Base-by-base conservation (phyloP, 352 stramenopile species). In the Phytophthora litchii region DNA sequence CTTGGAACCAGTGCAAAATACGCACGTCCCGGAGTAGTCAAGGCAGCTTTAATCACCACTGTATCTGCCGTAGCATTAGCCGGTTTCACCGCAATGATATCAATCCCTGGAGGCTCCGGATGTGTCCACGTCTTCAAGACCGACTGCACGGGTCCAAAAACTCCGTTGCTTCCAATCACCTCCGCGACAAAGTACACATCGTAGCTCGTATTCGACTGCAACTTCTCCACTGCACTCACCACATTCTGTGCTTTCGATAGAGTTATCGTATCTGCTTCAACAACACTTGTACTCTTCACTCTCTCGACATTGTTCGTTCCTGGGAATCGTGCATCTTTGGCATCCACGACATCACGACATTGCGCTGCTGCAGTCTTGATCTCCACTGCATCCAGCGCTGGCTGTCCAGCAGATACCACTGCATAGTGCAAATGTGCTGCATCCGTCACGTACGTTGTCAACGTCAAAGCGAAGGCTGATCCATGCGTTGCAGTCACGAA, bases 111-210 rank as follows among this genome's bases (percentile, higher is more conserved):
- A 1, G 78, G 68, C 16, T 78, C 57, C 9, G 85, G 67, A 46
- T 92, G 62, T 4, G 85, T 92, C 21, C 42, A 76, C 12, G 80
- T 81, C 10, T 69, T 75, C 38, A 88, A 27, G 3, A 91, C 82
- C 0, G 80, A 87, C 36, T 90, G 70, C 36, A 94, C 83, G 4
- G 68, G 49, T 6, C 85, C 85, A 47, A 86, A 94, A 9, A 94
- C 83, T 3, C 83, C 85, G 38, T 94, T 92, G 61, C 85, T 94
- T 29, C 75, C 74, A 10, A 75, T 72, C 16, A 91, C 85, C 40
- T 94, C 83, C 11, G 78, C 74, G 8, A 94, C 83, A 62, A 94
- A 88, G 68, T 87, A 92, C 56, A 92, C 83, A 34, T 92, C 83
- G 64, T 92, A 94, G 68, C 70, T 91, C 19, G 68, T 82, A 45